Evolutionary conservation across 768 basidiomycete species (phyloP).

Genomic region (Boletus rubropictus): DNA sequence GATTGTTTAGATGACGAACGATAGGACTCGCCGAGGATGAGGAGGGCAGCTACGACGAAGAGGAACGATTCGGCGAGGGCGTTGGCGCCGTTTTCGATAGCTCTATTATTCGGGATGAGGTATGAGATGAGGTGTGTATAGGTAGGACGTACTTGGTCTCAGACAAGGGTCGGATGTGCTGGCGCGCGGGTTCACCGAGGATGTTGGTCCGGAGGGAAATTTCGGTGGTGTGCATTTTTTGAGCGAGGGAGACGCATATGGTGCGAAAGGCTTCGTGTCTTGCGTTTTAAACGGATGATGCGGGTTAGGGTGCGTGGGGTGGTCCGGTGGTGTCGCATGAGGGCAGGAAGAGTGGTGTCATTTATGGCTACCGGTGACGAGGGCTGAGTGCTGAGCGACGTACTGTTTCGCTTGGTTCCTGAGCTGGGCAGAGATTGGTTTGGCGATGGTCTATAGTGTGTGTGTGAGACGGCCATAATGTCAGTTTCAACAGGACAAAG

Average conservation of each 20-base stretch:
- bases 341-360: not conserved
- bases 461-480: no score
- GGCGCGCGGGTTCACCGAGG: slow-evolving; percentile 64
- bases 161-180: slow-evolving; percentile 68
- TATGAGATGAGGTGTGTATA: not conserved
- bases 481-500: no score
- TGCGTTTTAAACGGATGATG: not conserved
- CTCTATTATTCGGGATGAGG: slow-evolving; percentile 37
- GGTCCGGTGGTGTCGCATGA: not conserved
- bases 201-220: slow-evolving; percentile 67
- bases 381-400: slow-evolving; percentile 23
- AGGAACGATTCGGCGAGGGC: slow-evolving; percentile 81
- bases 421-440: slow-evolving; percentile 66
- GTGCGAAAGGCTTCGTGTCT: slow-evolving; percentile 67
- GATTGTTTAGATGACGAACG: slow-evolving; percentile 64
- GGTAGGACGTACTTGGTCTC: slow-evolving; percentile 53
- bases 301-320: not conserved
- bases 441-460: slow-evolving; percentile 63
- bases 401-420: slow-evolving; percentile 72
- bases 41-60: slow-evolving; percentile 64
- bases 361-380: no score
- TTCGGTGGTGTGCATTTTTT: slow-evolving; percentile 71
- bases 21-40: slow-evolving; percentile 76
- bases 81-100: slow-evolving; percentile 84
- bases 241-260: slow-evolving; percentile 69